Percentiles rank a stretch among this genome's conserved stretches.
Evolutionary conservation across 2,329 filamentous ascomycete species (phyloP).

Genomic region (Emergomyces africanus): DNA sequence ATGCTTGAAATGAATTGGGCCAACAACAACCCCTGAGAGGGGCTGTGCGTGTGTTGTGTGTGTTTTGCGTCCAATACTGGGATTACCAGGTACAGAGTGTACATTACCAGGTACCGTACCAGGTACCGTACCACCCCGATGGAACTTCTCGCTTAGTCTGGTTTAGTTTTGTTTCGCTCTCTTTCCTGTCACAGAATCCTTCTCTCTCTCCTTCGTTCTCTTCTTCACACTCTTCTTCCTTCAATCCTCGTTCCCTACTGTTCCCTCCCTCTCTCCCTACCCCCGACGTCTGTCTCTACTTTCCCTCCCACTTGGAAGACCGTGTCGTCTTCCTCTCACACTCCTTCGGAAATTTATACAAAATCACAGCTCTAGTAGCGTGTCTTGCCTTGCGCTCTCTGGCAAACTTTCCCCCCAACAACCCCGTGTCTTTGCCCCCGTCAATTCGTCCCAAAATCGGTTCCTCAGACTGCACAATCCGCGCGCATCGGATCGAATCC

Average conservation of each 20-base stretch:
- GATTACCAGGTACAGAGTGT: too few relatives aligned
- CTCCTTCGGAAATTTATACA: constrained; percentile 27
- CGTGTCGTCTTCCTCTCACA: constrained; percentile 26
- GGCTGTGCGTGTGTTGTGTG: too few relatives aligned
- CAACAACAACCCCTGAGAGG: too few relatives aligned
- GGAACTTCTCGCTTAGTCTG: neutral
- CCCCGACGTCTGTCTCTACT: constrained; percentile 12
- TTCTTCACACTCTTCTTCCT: constrained; percentile 8
- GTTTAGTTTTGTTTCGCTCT: constrained; percentile 11
- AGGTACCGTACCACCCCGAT: neutral
- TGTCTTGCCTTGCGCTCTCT: neutral
- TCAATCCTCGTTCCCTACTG: too few relatives aligned
- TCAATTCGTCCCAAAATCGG: neutral
- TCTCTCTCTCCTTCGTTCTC: constrained; percentile 10
- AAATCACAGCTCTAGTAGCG: neutral
- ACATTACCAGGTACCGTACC: too few relatives aligned
- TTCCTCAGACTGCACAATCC: neutral
- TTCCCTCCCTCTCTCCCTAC: constrained; percentile 9
- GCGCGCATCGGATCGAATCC: neutral
- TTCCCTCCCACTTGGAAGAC: constrained; percentile 30
- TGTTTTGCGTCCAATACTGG: too few relatives aligned
- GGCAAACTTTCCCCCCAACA: neutral
- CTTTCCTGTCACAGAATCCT: constrained; percentile 5
- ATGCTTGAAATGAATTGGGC: too few relatives aligned
- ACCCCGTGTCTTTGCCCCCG: neutral